Evolutionary conservation across 768 basidiomycete genomes (phyloP).

Genomic region (Trametes elegans): DNA sequence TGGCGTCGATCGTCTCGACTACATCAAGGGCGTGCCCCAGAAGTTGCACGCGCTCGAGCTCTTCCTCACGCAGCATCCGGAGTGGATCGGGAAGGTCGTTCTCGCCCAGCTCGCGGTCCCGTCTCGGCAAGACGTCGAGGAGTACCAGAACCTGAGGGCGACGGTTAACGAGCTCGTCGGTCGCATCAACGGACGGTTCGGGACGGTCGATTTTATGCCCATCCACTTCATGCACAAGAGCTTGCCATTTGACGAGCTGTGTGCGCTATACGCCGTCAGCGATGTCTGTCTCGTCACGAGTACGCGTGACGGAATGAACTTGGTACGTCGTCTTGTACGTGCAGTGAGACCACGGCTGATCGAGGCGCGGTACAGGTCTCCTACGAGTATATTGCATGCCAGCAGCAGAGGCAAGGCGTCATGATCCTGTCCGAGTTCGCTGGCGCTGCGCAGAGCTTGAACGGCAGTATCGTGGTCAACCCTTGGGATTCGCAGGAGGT

Average conservation of each 20-base stretch:
- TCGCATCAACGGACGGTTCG: constrained; percentile 97
- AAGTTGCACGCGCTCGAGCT: constrained; percentile 96
- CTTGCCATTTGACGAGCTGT: constrained; percentile 89
- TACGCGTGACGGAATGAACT: constrained; percentile 98
- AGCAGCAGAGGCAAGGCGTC: constrained; percentile 87
- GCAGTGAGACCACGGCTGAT: too few species aligned
- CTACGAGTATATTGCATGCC: constrained; percentile 97
- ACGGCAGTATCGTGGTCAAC: constrained; percentile 96
- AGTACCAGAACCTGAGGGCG: constrained; percentile 95
- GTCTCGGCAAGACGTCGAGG: constrained; percentile 97
- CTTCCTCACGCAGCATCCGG: constrained; percentile 95
- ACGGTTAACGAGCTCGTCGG: constrained; percentile 98
- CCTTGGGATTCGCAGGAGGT: constrained; percentile 99
- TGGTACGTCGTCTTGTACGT: constrained; percentile 79
- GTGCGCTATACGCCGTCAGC: constrained; percentile 95
- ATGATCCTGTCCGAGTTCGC: constrained; percentile 99
- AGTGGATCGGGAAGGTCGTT: constrained; percentile 99
- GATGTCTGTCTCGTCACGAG: constrained; percentile 95
- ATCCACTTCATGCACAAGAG: constrained; percentile 99
- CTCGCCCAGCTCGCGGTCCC: constrained; percentile 97
- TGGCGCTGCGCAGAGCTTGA: constrained; percentile 93
- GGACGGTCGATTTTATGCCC: constrained; percentile 99
- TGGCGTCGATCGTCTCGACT: constrained; percentile 96
- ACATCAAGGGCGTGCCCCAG: constrained; percentile 99
- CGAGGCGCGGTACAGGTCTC: constrained; percentile 64